These are phyloP conservation scores for Forsythia suspensa DNA, from an alignment of 257 asterid genomes.

Conservation along the genomic window DNA sequence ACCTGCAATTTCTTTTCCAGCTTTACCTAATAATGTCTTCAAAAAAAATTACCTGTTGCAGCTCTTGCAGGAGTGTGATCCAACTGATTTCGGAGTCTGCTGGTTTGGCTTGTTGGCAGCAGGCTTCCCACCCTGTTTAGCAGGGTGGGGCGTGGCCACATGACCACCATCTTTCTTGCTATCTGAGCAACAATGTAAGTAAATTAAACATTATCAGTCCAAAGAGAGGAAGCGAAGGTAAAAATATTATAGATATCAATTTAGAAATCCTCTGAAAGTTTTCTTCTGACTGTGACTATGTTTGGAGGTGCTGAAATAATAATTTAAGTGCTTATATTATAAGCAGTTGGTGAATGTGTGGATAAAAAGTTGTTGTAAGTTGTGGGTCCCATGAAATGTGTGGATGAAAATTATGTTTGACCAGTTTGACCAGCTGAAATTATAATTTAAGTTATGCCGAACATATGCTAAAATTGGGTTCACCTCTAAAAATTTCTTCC, in stretches of 20 bases:
- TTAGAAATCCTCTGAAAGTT: background rate
- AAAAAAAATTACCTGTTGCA: conserved; percentile 50
- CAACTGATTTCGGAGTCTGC: conserved; percentile 66
- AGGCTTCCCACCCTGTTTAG: conserved; percentile 71
- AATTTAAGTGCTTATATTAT: too few species aligned
- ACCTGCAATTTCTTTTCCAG: background rate
- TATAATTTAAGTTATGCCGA: too few species aligned
- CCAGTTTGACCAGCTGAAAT: too few species aligned
- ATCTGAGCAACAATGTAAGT: conserved; percentile 37
- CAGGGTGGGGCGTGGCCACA: conserved; percentile 91
- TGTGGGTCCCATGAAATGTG: too few species aligned
- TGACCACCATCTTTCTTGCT: conserved; percentile 70
- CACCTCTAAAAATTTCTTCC: background rate
- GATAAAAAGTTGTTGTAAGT: too few species aligned
- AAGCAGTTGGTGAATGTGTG: too few species aligned
- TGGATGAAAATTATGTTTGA: too few species aligned
- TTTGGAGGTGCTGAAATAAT: too few species aligned
- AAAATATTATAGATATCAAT: background rate
- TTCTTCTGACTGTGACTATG: too few species aligned
- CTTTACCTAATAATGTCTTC: background rate
- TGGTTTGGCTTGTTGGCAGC: conserved; percentile 59
- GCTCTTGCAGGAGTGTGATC: conserved; percentile 52
- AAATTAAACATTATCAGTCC: background rate
- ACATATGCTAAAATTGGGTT: background rate
- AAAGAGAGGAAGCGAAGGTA: background rate